Evolutionary conservation across 768 basidiomycete genomes (phyloP).

Genomic region (Leccinum ochraceum): DNA sequence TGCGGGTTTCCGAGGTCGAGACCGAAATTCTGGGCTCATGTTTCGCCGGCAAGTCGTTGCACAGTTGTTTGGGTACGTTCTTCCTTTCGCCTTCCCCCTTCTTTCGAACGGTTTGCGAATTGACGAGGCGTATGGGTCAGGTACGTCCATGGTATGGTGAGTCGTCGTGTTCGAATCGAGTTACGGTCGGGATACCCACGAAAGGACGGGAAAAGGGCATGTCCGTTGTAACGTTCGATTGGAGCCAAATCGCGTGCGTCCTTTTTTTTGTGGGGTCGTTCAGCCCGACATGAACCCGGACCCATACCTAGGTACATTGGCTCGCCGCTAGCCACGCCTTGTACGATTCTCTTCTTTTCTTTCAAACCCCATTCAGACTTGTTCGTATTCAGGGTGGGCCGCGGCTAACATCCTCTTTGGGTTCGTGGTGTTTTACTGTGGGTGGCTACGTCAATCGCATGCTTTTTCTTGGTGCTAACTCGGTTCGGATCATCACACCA

Average conservation of each 20-base stretch:
- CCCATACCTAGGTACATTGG: conserved; percentile 27
- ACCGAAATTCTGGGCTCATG: neutral
- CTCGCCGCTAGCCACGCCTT: conserved; percentile 71
- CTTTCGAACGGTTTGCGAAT: neutral
- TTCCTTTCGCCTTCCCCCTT: neutral
- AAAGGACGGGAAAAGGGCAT: conserved; percentile 43
- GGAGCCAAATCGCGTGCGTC: conserved; percentile 60
- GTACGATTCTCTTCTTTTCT: conserved; percentile 14
- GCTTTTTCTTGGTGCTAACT: conserved; percentile 2
- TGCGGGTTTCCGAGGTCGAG: conserved; percentile 1
- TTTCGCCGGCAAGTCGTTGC: conserved; percentile 37
- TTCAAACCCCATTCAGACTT: neutral
- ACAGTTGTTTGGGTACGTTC: conserved; percentile 47
- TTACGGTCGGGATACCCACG: neutral
- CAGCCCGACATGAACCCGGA: neutral
- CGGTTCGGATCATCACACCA: conserved; percentile 31
- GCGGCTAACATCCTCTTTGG: conserved; percentile 69
- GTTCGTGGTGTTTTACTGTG: conserved; percentile 63
- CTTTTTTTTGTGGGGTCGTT: conserved; percentile 6
- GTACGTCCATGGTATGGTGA: conserved; percentile 47
- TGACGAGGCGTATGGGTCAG: conserved; percentile 13
- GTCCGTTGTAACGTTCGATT: conserved; percentile 79
- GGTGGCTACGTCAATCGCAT: neutral
- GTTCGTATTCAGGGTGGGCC: conserved; percentile 58
- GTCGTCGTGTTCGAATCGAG: conserved; percentile 3